Base-by-base conservation (phyloP, 1,284 basidiomycete genomes). In the Ustilago trichophora region DNA sequence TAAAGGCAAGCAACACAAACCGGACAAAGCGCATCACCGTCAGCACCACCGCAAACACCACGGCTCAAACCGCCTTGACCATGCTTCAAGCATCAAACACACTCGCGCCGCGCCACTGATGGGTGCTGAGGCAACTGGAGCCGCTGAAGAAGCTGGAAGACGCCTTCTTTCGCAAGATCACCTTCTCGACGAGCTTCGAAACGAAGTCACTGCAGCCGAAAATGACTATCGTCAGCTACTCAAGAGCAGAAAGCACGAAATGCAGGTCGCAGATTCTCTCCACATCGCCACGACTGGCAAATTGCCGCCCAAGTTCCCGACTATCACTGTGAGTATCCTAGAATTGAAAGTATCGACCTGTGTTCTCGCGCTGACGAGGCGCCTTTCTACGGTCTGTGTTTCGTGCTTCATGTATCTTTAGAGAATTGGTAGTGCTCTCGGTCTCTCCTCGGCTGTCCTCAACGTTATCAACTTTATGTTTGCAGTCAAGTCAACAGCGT, bases 391-490 rank as follows among this genome's bases (percentile, higher is more conserved):
- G n/a, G n/a, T n/a, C n/a, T 18, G 24, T 18, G 4, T 9, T 3
- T 7, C 6, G 19, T 41, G n/a, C n/a, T n/a, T n/a, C n/a, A n/a
- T n/a, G 22, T 18, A 19, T 26, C 24, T 12, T 13, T 31, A 63
- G 60, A 37, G 54, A 26, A 27, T 44, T 11, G 50, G 25, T 9
- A 33, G 49, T 24, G 18, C 25, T 3, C 47, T 68, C 35, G 65
- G 65, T 19, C 42, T 62, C 11, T 15, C 31, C 1, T 40, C 58
- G 2, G 54, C 58, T 6, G 24, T 55, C 3, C 3, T 51, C 19
- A 68, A 62, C 31, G 32, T 68, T n/a, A 26, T 55, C 49, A 68
- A 68, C 36, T 44, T 53, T 24, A 15, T 58, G 24, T 57, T 51
- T 10, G 37, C 57, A 0, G 47, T 35, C 45, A 68, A 63, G 54